phyloP scores from a whole-genome alignment of 1,139 yeast genomes.

The Lodderomyces beijingensis region DNA sequence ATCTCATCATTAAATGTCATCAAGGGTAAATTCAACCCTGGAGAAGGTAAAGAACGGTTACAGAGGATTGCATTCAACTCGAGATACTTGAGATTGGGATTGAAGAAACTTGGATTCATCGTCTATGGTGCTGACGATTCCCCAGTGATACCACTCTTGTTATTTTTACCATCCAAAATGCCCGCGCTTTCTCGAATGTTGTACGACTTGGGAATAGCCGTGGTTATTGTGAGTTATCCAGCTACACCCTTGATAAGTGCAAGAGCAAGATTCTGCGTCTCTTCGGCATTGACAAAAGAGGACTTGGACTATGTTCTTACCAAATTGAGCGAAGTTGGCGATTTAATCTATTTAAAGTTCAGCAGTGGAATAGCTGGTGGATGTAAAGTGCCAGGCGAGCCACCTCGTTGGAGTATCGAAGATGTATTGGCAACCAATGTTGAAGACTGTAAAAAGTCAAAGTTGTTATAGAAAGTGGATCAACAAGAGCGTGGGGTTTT shows the following conservation, averaged over 20 bases:
- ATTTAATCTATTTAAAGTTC: slow-evolving; percentile 66
- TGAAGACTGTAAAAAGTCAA: slow-evolving; percentile 56
- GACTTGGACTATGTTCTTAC: slow-evolving; percentile 81
- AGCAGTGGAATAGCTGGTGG: slow-evolving; percentile 77
- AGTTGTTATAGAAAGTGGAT: slow-evolving; percentile 11
- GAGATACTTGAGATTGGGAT: slow-evolving; percentile 84
- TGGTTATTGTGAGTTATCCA: slow-evolving; percentile 95
- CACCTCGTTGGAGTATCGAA: slow-evolving; percentile 73
- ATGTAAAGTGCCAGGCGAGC: slow-evolving; percentile 47
- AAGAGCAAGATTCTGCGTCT: slow-evolving; percentile 88
- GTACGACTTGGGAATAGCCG: slow-evolving; percentile 78
- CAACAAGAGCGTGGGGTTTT: too few relatives aligned
- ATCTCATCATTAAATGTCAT: slow-evolving; percentile 75
- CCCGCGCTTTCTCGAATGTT: slow-evolving; percentile 85
- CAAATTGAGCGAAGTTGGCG: slow-evolving; percentile 78
- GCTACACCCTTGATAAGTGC: slow-evolving; percentile 92
- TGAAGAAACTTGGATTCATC: slow-evolving; percentile 87
- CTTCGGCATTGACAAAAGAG: slow-evolving; percentile 87
- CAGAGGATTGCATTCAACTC: slow-evolving; percentile 94
- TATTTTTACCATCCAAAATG: slow-evolving; percentile 91
- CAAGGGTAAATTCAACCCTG: slow-evolving; percentile 78
- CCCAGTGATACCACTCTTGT: slow-evolving; percentile 86
- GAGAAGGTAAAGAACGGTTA: slow-evolving; percentile 88
- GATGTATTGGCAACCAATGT: slow-evolving; percentile 73
- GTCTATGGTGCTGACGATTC: slow-evolving; percentile 95